Evolutionary conservation across 2,329 filamentous ascomycete species (phyloP), one percentile per base, ranked within the genome.

Genomic region (Pseudopyricularia cyperi): DNA sequence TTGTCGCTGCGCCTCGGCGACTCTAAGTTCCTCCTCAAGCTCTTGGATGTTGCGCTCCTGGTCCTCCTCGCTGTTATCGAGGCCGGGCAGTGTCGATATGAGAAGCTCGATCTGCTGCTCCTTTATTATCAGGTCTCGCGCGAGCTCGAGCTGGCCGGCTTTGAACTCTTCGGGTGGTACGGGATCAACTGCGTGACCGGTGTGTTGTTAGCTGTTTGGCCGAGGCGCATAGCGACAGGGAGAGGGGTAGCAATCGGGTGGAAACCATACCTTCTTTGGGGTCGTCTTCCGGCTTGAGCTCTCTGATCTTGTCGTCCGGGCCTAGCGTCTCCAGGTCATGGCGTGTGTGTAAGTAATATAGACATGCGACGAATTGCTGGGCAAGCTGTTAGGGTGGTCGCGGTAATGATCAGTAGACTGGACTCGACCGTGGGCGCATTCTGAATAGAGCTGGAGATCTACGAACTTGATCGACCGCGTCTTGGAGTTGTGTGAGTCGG

Each of bases 21-120:
- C 73, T 59, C 77, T 80, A 34, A 85, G 67, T 57, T 85, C 81
- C 55, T 80, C 77, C 59, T 85, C 82, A 22, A 86, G 65, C 54
- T 82, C 79, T 58, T 71, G 75, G 54, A 86, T 82, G 53, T 78
- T 76, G 57, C 76, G 73, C 62, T 86, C 77, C 66, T 94, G 88
- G 61, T 89, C 84, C 56, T 77, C 73, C 64, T 91, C 85, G 61
- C 84, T 91, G 56, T 83, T 87, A 46, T 88, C 84, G 22, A 93
- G 71, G 0, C 88, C 88, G 0, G 88, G 88, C 2, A 94, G 72
- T 22, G 76, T 79, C 15, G 82, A 84, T 53, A 91, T 86, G 48
- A 93, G 70, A 46, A 79, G 73, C 65, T 93, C 87, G 55, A 93
- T 89, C 68, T 91, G 85, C 68, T 90, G 86, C 60, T 89, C 84